Conservation (phyloP, 495 filamentous ascomycete species). For the Xylaria intraflava region DNA sequence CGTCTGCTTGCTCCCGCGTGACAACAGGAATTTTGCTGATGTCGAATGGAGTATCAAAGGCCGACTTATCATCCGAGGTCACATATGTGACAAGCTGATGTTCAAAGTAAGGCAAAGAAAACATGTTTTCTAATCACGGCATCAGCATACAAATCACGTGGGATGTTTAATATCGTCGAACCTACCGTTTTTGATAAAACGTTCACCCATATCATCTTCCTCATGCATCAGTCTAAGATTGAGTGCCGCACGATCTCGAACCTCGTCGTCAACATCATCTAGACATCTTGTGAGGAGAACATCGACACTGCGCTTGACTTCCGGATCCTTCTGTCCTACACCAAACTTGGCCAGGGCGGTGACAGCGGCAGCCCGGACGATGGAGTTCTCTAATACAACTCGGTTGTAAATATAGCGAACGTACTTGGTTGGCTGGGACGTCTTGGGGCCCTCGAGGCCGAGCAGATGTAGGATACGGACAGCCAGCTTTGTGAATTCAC, state of each 20-base stretch:
- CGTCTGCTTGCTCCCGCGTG: constrained; percentile 89
- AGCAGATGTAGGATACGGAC: constrained; percentile 91
- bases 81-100: constrained; percentile 98
- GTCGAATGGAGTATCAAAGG: constrained; percentile 82
- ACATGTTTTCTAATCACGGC: constrained; percentile 62
- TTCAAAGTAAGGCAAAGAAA: constrained; percentile 90
- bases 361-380: constrained; percentile 91
- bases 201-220: constrained; percentile 70
- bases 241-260: constrained; percentile 88
- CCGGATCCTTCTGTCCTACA: constrained; percentile 90
- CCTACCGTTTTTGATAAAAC: constrained; percentile 88
- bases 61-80: constrained; percentile 76
- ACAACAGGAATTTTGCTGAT: constrained; percentile 87
- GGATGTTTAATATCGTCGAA: constrained; percentile 1
- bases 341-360: constrained; percentile 96
- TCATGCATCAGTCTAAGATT: constrained; percentile 87
- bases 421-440: constrained; percentile 93
- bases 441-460: constrained; percentile 91
- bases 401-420: constrained; percentile 99
- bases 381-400: constrained; percentile 93
- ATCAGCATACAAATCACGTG: constrained; percentile 25
- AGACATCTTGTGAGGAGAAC: constrained; percentile 90
- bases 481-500: constrained; percentile 97
- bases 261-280: constrained; percentile 97
- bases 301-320: constrained; percentile 90